phyloP scores from a whole-genome alignment of 495 filamentous ascomycete species.

The Cercophora newfieldiana region DNA sequence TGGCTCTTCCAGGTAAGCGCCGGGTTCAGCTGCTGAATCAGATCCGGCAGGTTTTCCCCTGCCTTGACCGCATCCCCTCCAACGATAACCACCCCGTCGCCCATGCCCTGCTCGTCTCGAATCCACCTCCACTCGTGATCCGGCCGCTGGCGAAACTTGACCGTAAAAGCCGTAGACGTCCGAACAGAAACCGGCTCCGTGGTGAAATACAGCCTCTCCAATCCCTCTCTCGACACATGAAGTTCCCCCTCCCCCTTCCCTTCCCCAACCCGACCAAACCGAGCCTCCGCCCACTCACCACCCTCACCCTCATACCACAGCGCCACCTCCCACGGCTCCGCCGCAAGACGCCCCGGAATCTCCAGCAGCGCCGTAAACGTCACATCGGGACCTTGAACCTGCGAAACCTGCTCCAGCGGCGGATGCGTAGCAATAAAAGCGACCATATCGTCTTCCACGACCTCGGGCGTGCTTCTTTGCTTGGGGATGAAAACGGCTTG shows the following conservation, averaged over 20 bases:
- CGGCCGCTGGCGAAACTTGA: slow-evolving; percentile 64
- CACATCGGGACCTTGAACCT: slow-evolving; percentile 52
- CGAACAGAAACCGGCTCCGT: slow-evolving; percentile 42
- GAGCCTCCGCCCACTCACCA: slow-evolving; percentile 49
- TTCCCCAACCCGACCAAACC: slow-evolving; percentile 42
- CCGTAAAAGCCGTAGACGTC: slow-evolving; percentile 63
- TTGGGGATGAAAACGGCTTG: slow-evolving; percentile 25
- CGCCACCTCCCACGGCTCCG: slow-evolving; percentile 67
- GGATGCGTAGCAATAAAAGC: slow-evolving; percentile 54
- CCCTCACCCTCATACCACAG: slow-evolving; percentile 62
- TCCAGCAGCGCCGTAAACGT: slow-evolving; percentile 73
- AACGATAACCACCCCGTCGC: slow-evolving; percentile 65
- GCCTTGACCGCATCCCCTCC: slow-evolving; percentile 28
- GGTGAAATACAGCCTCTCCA: slow-evolving; percentile 45
- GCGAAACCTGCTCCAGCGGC: slow-evolving; percentile 68
- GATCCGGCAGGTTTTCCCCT: slow-evolving; percentile 52
- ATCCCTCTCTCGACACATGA: slow-evolving; percentile 34
- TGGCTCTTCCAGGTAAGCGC: slow-evolving; percentile 57
- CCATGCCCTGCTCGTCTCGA: slow-evolving; percentile 58
- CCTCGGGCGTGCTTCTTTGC: slow-evolving; percentile 17
- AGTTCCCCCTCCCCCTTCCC: slow-evolving; percentile 37
- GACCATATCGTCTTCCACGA: slow-evolving; percentile 26
- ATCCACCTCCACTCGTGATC: slow-evolving; percentile 72
- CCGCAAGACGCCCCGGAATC: slow-evolving; percentile 53
- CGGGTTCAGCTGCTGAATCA: slow-evolving; percentile 61